phyloP scores from a whole-genome alignment of 2,329 filamentous ascomycete species.

The Ilyonectria destructans region DNA sequence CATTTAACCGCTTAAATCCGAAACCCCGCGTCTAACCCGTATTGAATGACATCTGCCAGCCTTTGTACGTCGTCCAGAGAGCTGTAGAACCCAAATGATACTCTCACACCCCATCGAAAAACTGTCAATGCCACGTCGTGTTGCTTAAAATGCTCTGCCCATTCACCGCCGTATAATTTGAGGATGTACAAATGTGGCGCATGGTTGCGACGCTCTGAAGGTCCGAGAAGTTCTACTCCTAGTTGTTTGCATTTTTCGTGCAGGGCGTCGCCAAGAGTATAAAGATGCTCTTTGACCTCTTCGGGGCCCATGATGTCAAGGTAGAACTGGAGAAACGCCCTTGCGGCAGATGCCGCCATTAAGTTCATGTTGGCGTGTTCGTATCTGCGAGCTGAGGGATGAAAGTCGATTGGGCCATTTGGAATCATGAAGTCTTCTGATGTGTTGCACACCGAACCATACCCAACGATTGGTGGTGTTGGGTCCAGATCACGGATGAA shows the following conservation, averaged over 20 bases:
- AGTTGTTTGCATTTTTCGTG: conserved; percentile 36
- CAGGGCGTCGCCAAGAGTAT: conserved; percentile 44
- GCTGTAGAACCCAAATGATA: conserved; percentile 41
- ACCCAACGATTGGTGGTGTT: conserved; percentile 49
- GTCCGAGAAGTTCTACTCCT: conserved; percentile 45
- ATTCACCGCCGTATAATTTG: conserved; percentile 40
- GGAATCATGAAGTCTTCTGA: conserved; percentile 41
- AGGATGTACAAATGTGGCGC: conserved; percentile 53
- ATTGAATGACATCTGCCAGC: conserved; percentile 1
- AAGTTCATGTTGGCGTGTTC: conserved; percentile 53
- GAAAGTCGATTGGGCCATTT: conserved; percentile 38
- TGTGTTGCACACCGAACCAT: conserved; percentile 42
- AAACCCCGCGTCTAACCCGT: conserved; percentile 13
- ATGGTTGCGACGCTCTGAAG: conserved; percentile 35
- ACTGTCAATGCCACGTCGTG: conserved; percentile 38
- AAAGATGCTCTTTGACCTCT: conserved; percentile 48
- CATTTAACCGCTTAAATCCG: background rate
- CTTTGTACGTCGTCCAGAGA: conserved; percentile 23
- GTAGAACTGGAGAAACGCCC: conserved; percentile 48
- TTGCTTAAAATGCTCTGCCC: conserved; percentile 41
- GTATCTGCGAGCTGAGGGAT: conserved; percentile 48
- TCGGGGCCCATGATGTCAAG: conserved; percentile 45
- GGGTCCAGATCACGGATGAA: conserved; percentile 43
- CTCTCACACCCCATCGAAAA: conserved; percentile 48
- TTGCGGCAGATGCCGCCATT: conserved; percentile 43